Conservation (phyloP, 192 early-diverging fungal genomes). For the Coemansia sp. region DNA sequence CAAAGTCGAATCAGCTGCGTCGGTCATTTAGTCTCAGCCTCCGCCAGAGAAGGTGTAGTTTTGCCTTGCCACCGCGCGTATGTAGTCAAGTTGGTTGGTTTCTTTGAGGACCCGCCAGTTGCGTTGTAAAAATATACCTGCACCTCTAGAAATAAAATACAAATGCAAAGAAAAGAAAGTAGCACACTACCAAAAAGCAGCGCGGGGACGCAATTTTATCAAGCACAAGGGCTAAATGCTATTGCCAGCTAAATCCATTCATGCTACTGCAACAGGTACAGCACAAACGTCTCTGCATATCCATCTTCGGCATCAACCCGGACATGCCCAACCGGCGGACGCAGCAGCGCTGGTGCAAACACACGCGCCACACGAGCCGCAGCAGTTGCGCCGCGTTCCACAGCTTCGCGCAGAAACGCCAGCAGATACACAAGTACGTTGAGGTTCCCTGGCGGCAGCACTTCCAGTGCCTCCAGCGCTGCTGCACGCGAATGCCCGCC, state of each 20-base stretch:
- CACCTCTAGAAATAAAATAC: slow-evolving; percentile 1
- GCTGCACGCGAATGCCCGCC: slow-evolving; percentile 51
- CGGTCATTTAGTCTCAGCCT: neutral
- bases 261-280: slow-evolving; percentile 33
- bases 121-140: neutral
- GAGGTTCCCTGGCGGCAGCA: slow-evolving; percentile 65
- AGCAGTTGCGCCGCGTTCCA: slow-evolving; percentile 43
- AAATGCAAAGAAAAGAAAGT: neutral
- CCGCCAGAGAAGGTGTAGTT: neutral
- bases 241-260: slow-evolving; percentile 11
- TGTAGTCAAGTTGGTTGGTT: no score
- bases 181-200: neutral
- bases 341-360: slow-evolving; percentile 33
- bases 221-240: no score
- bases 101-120: no score
- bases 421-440: slow-evolving; percentile 80
- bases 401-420: slow-evolving; percentile 70
- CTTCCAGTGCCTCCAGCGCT: slow-evolving; percentile 58
- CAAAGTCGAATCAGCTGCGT: neutral
- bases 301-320: slow-evolving; percentile 2
- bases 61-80: no score
- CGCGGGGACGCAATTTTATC: no score
- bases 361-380: slow-evolving; percentile 35
- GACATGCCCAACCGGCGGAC: slow-evolving; percentile 15
- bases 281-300: slow-evolving; percentile 28